Percentiles rank a stretch among this genome's conserved stretches.
These are phyloP conservation scores for Tillandsia leiboldiana DNA, from an alignment of 176 grass and related monocot species.

Conservation along the genomic window DNA sequence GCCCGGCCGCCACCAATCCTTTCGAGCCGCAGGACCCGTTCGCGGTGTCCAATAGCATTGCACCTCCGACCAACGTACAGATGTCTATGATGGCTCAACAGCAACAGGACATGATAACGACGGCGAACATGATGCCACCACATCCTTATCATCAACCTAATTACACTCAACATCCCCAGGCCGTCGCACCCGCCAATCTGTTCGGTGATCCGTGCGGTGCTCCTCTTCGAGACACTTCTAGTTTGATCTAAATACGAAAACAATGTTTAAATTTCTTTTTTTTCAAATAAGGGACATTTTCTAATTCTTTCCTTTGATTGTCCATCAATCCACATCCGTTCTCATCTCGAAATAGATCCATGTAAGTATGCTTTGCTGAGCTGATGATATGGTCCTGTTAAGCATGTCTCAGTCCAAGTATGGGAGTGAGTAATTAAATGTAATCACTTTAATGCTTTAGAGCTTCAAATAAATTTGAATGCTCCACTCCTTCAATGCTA, in stretches of 20 bases:
- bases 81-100: slow-evolving; percentile 40
- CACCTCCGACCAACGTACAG: slow-evolving; percentile 49
- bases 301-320: slow-evolving; percentile 18
- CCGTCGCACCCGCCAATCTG: slow-evolving; percentile 26
- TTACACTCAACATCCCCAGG: slow-evolving; percentile 13
- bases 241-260: slow-evolving; percentile 48
- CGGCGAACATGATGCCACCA: slow-evolving; percentile 27
- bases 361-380: too few relatives aligned
- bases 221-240: slow-evolving; percentile 28
- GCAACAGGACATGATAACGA: slow-evolving; percentile 29
- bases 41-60: slow-evolving; percentile 36
- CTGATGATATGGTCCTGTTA: too few relatives aligned
- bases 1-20: background rate
- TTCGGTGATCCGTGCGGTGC: slow-evolving; percentile 31
- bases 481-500: too few relatives aligned
- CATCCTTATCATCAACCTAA: slow-evolving; percentile 15
- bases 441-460: too few relatives aligned
- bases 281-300: background rate
- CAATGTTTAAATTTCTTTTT: slow-evolving; percentile 8
- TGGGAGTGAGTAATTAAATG: too few relatives aligned
- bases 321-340: slow-evolving; percentile 7
- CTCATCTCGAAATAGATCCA: background rate
- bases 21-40: slow-evolving; percentile 42
- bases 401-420: too few relatives aligned
- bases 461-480: too few relatives aligned